Evolutionary conservation across 306 rosid genomes (phyloP).

Genomic region (Carpinus viminea): DNA sequence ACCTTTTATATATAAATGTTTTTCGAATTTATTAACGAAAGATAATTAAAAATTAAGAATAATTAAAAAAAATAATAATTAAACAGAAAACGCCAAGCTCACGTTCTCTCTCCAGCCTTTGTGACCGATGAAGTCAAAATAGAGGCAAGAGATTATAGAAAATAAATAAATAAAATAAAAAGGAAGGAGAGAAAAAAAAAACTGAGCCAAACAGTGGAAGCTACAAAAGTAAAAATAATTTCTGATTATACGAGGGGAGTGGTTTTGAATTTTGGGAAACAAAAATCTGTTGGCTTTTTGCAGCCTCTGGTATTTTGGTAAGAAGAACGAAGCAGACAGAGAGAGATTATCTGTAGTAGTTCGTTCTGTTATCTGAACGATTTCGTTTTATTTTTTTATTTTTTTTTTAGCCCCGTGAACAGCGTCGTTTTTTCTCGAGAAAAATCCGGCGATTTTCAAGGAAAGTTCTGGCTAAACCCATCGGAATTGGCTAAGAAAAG

Average conservation of each 20-base stretch:
- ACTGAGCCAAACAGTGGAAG: neutral
- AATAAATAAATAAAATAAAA: neutral
- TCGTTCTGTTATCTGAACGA: neutral
- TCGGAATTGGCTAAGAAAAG: conserved; percentile 16
- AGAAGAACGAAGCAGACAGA: conserved; percentile 10
- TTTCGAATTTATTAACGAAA: neutral
- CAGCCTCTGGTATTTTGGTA: conserved; percentile 34
- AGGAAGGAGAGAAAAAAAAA: too few species aligned
- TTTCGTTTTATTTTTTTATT: neutral
- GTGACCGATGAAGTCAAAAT: conserved; percentile 43
- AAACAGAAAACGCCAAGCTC: neutral
- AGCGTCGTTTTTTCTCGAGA: conserved; percentile 5
- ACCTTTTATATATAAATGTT: neutral
- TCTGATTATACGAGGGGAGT: conserved; percentile 8
- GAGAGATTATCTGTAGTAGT: neutral
- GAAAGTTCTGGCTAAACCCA: conserved; percentile 21
- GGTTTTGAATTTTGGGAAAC: conserved; percentile 18
- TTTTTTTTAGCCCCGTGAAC: neutral
- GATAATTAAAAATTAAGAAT: neutral
- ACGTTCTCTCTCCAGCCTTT: conserved; percentile 7
- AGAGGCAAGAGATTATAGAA: conserved; percentile 21
- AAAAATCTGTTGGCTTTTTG: conserved; percentile 19
- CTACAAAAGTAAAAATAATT: neutral
- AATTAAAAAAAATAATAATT: neutral
- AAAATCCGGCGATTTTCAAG: conserved; percentile 19